These are phyloP conservation scores for Alternaria conjuncta DNA, from an alignment of 2,329 filamentous ascomycete genomes.

Conservation along the genomic window DNA sequence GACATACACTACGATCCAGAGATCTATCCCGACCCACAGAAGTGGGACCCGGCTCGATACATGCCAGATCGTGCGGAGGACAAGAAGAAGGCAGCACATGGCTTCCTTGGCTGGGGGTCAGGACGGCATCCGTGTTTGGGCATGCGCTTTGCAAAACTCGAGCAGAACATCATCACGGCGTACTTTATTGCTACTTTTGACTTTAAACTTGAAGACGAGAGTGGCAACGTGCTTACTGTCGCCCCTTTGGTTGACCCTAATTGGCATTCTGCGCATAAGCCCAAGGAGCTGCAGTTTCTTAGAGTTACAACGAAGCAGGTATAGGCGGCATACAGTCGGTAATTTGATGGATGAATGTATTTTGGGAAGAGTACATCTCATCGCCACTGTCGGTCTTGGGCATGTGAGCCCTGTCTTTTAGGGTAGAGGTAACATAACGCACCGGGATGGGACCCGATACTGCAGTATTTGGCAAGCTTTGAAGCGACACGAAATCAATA, in stretches of 20 bases:
- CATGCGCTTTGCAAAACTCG: constrained; percentile 60
- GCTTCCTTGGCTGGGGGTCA: constrained; percentile 48
- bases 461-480: neutral
- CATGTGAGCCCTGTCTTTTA: neutral
- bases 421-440: neutral
- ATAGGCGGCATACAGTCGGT: neutral
- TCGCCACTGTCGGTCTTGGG: neutral
- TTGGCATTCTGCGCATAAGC: constrained; percentile 51
- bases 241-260: constrained; percentile 49
- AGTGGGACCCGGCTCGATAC: constrained; percentile 61
- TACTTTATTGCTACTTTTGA: constrained; percentile 60
- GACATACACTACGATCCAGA: constrained; percentile 58
- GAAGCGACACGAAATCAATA: neutral
- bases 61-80: constrained; percentile 57
- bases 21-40: constrained; percentile 57
- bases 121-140: constrained; percentile 53
- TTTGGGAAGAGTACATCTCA: neutral
- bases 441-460: neutral
- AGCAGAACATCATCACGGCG: constrained; percentile 58
- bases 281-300: constrained; percentile 43
- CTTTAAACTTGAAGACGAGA: constrained; percentile 51
- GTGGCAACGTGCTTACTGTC: constrained; percentile 40
- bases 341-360: neutral
- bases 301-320: constrained; percentile 47
- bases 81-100: constrained; percentile 46